Percentiles rank a stretch among this genome's conserved stretches.
These are phyloP conservation scores for Pichia gijzeniarum DNA, from an alignment of 805 yeast species.

Conservation along the genomic window DNA sequence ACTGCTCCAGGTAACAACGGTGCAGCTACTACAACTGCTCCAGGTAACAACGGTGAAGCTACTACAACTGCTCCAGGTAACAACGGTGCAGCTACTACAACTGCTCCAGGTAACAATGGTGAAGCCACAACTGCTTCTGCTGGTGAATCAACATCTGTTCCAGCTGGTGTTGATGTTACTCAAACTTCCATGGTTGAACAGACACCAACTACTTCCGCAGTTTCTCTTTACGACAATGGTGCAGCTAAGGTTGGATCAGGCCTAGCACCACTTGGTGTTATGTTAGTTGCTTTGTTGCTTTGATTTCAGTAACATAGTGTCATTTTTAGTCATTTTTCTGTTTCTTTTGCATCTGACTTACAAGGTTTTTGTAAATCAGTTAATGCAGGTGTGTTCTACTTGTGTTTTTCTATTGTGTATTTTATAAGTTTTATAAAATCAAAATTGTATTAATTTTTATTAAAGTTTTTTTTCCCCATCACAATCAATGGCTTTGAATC, in stretches of 20 bases:
- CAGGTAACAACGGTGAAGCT: background rate
- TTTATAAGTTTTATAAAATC: constrained; percentile 7
- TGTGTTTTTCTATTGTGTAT: background rate
- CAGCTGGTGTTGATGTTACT: background rate
- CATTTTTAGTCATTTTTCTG: background rate
- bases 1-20: too few relatives aligned
- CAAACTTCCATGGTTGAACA: background rate
- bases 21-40: too few relatives aligned
- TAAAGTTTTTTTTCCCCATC: too few relatives aligned
- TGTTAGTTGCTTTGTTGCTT: constrained; percentile 3
- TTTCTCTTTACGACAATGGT: background rate
- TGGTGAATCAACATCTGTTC: background rate
- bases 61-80: background rate
- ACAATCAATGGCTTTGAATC: too few relatives aligned
- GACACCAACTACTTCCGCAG: background rate
- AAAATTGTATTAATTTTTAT: too few relatives aligned
- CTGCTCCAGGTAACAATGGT: background rate
- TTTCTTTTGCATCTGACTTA: background rate
- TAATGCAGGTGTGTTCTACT: background rate
- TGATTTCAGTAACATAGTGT: background rate
- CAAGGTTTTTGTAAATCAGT: background rate
- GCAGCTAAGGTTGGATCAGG: constrained; percentile 4
- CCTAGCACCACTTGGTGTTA: background rate
- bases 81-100: background rate
- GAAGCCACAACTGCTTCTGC: background rate